Evolutionary conservation across 805 yeast genomes (phyloP).

Genomic region (Hanseniaspora taiwanica): DNA sequence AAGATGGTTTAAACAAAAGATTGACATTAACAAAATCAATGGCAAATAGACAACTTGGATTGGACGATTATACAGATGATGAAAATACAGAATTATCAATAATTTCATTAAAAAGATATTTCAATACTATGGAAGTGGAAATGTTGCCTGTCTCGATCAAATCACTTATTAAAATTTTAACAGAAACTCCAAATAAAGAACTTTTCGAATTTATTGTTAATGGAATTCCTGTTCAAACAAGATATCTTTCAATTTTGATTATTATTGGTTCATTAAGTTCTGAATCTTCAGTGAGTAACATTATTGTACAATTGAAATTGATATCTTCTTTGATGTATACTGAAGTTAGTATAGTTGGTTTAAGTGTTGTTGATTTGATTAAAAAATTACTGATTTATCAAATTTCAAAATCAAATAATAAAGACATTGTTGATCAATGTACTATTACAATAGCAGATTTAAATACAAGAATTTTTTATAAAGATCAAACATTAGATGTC

Average conservation of each 20-base stretch:
- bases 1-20: background rate
- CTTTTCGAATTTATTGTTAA: constrained; percentile 53
- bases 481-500: constrained; percentile 77
- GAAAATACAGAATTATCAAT: constrained; percentile 22
- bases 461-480: constrained; percentile 68
- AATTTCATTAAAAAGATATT: constrained; percentile 40
- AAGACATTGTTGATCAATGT: constrained; percentile 30
- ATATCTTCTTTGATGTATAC: constrained; percentile 55
- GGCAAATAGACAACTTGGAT: constrained; percentile 14
- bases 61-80: constrained; percentile 13
- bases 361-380: constrained; percentile 71
- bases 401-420: constrained; percentile 10
- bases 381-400: constrained; percentile 44
- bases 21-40: constrained; percentile 17
- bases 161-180: constrained; percentile 35
- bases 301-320: constrained; percentile 27
- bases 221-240: constrained; percentile 69
- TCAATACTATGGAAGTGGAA: constrained; percentile 47
- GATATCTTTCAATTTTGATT: constrained; percentile 50
- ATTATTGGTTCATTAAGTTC: constrained; percentile 25
- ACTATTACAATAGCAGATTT: constrained; percentile 52
- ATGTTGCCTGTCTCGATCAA: constrained; percentile 47
- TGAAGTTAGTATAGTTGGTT: constrained; percentile 72
- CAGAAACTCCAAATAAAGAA: constrained; percentile 21
- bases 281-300: constrained; percentile 8